Evolutionary conservation across 1,139 yeast species (phyloP), one percentile per base, ranked within the genome.

Genomic region (Petasospora fabianii): DNA sequence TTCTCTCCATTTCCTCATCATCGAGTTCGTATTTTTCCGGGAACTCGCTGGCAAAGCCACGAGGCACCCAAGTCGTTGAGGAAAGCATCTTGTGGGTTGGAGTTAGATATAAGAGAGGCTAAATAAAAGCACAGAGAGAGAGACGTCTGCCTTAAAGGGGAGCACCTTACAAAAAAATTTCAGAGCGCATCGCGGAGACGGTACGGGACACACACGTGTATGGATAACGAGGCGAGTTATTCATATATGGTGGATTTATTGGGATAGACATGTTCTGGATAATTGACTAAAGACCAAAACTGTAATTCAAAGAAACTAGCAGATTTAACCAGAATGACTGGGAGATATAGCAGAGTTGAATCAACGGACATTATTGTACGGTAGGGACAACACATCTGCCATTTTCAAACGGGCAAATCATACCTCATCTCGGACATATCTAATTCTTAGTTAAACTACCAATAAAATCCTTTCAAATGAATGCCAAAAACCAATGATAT

Each of bases 41-140:
- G 58, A 83, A 85, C 61, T 90, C 97, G 28, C 95, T 77, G 21
- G 98, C 95, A 61, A 75, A 84, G 10, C 99, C 99, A 56, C 96
- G 77, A 35, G 97, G 97, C 24, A 92, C 96, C 97, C 98, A 92
- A 37, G 83, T 69, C 36, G 94, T 82, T 24, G 97, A 84, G 36
- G 98, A 88, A 50, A 92, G 82, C 96, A 94, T n/a, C n/a, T 88
- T 26, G 12, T 30, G 22, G 14, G 15, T 13, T 29, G 26, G 20
- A 13, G 10, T 6, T 17, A 15, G 15, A 9, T 12, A 19, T 12
- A 17, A 13, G 13, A 6, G n/a, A 19, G 30, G 5, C 13, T 18
- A 11, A 7, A 21, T 18, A n/a, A 27, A 14, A 19, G 31, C 29
- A 12, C 15, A 31, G 27, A 31, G 18, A 21, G 21, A 31, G 20